phyloP scores from a whole-genome alignment of 495 filamentous ascomycete species.

The Podospora pseudopauciseta region DNA sequence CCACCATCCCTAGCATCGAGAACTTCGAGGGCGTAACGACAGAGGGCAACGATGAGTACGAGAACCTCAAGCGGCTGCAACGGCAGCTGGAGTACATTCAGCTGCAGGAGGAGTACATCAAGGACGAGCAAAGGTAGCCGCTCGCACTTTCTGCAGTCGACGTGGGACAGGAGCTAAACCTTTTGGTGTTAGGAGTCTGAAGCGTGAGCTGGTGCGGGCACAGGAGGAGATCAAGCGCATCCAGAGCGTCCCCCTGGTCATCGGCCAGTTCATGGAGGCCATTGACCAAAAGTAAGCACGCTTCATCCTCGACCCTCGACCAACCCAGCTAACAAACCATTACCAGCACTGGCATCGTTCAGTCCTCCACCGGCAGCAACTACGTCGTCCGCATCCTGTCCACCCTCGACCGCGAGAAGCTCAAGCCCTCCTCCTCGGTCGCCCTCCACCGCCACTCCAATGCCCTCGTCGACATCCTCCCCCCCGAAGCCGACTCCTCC shows the following conservation, averaged over 20 bases:
- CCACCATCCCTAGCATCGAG: conserved; percentile 86
- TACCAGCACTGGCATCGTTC: conserved; percentile 92
- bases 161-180: background rate
- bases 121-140: conserved; percentile 77
- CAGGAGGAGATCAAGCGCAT: conserved; percentile 99
- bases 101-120: conserved; percentile 99
- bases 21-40: conserved; percentile 73
- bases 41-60: conserved; percentile 90
- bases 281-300: conserved; percentile 91
- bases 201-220: conserved; percentile 92
- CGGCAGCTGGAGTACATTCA: conserved; percentile 97
- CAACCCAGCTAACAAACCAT: conserved; percentile 10
- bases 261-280: conserved; percentile 99
- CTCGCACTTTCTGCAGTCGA: background rate
- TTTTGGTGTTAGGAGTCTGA: conserved; percentile 62
- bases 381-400: conserved; percentile 98
- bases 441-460: conserved; percentile 97
- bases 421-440: conserved; percentile 96
- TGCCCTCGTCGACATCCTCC: conserved; percentile 95
- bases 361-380: conserved; percentile 96
- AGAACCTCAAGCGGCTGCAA: conserved; percentile 89
- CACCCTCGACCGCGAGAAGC: conserved; percentile 93
- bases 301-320: conserved; percentile 4
- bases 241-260: conserved; percentile 95
- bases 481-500: conserved; percentile 94